A percentile compares a stretch with the other conserved stretches of the same genome.
Evolutionary conservation across 2,329 filamentous ascomycete genomes (phyloP).

Genomic region (Fusarium begoniae): DNA sequence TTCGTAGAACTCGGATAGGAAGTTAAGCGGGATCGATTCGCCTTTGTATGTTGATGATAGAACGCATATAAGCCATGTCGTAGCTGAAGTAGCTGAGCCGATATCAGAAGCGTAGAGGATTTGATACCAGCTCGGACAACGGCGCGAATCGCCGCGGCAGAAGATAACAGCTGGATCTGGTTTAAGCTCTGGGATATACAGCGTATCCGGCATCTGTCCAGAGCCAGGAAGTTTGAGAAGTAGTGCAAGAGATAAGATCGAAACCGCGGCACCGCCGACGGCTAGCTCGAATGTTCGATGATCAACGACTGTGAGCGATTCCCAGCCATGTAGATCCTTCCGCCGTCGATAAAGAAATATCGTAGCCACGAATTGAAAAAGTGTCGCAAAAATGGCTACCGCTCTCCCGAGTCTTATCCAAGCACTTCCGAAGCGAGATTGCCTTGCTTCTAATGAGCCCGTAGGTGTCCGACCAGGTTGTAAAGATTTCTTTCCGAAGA

Average conservation of each 20-base stretch:
- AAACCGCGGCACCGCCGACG: neutral
- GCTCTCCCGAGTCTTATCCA: neutral
- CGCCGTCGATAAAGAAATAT: slow-evolving; percentile 11
- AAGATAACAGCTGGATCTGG: neutral
- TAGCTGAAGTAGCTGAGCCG: neutral
- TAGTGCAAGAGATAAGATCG: slow-evolving; percentile 1
- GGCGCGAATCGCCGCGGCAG: slow-evolving; percentile 1
- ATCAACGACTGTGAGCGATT: slow-evolving; percentile 6
- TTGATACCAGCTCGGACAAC: slow-evolving; percentile 9
- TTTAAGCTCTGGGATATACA: neutral
- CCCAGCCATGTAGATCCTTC: neutral
- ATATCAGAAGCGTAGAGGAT: neutral
- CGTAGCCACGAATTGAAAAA: slow-evolving; percentile 11
- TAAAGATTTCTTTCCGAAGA: neutral
- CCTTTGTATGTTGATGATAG: slow-evolving; percentile 1
- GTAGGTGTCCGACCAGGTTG: accelerated
- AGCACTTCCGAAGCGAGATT: neutral
- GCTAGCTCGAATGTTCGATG: slow-evolving; percentile 19
- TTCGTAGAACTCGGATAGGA: neutral
- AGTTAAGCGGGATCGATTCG: neutral
- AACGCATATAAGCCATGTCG: neutral
- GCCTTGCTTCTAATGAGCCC: neutral
- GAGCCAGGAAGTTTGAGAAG: slow-evolving; percentile 14
- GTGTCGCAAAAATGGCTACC: neutral
- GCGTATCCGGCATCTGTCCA: neutral